phyloP scores from a whole-genome alignment of 805 yeast species.

The Ogataea dorogensis region DNA sequence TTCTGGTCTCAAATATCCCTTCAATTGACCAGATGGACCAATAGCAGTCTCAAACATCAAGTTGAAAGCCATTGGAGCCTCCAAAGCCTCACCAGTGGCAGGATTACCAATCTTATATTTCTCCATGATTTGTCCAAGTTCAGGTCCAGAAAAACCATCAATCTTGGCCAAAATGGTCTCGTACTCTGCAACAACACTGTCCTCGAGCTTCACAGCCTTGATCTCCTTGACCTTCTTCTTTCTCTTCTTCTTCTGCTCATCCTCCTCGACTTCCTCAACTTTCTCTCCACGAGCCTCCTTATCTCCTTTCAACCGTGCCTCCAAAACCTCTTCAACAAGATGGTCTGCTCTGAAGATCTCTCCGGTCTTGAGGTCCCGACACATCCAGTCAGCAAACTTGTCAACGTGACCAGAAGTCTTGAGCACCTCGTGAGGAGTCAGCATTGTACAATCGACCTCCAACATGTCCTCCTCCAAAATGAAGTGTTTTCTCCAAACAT shows the following conservation, averaged over 20 bases:
- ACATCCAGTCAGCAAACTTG: conserved; percentile 99
- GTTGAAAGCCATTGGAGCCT: conserved; percentile 92
- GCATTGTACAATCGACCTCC: conserved; percentile 97
- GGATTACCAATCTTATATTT: conserved; percentile 89
- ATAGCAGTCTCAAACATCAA: conserved; percentile 99
- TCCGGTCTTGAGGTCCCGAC: conserved; percentile 91
- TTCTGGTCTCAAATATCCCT: conserved; percentile 96
- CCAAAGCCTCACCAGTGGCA: conserved; percentile 78
- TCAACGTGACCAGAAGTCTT: conserved; percentile 99
- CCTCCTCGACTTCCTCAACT: conserved; percentile 65
- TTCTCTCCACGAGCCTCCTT: conserved; percentile 90
- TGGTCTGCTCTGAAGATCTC: conserved; percentile 99
- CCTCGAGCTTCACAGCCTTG: conserved; percentile 83
- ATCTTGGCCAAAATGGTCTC: conserved; percentile 87
- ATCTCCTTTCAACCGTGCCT: conserved; percentile 94
- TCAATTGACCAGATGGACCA: conserved; percentile 96
- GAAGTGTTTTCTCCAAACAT: conserved; percentile 96
- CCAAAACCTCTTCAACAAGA: conserved; percentile 95
- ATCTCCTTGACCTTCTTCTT: conserved; percentile 96
- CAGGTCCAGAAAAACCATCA: conserved; percentile 92
- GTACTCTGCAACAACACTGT: conserved; percentile 72
- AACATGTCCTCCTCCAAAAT: conserved; percentile 97
- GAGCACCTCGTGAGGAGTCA: conserved; percentile 95
- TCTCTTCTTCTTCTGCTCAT: conserved; percentile 79
- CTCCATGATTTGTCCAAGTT: conserved; percentile 83